Base-by-base conservation (phyloP, 2,329 filamentous ascomycete species). In the Penicillium sp. region DNA sequence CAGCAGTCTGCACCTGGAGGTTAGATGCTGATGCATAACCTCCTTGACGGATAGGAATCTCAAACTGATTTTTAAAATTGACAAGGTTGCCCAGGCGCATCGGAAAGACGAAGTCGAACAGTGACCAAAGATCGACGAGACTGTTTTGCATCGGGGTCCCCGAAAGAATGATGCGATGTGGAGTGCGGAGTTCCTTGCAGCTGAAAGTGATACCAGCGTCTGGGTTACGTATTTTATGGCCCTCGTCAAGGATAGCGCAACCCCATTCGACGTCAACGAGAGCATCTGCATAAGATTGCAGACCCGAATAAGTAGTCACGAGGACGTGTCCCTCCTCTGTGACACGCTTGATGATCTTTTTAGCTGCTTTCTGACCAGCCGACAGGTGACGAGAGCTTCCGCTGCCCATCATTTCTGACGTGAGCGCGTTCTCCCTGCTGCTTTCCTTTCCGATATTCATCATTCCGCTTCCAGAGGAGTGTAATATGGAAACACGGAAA, bases 81-180 rank as follows among this genome's bases (percentile, higher is more conserved):
- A 96, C 87, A 11, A 97, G 77, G 0, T 89, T 96, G 0, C 93
- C 95, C 5, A 99, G 75, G 12, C 91, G 86, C 89, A 97, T 96
- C 0, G 95, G 93, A 54, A 90, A 97, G 49, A 97, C 87, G 64
- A 99, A 99, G 66, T 99, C 95, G 64, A 99, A 97, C 0, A 99
- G 75, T 0, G 92, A 97, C 92, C 93, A 99, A 0, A 99, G 76
- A 67, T 99, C 95, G 0, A 87, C 86, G 22, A 99, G 73, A 55
- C 96, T 97, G 69, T 99, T 99, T 68, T 99, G 95, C 77, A 99
- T 95, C 0, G 95, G 95, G 0, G 93, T 99, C 4, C 93, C 93
- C 0, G 95, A 97, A 1, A 99, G 76, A 51, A 99, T 97, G 55
- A 97, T 80, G 18, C 95, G 83, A 61, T 97, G 93, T 0, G 88